A percentile compares a stretch with the other conserved stretches of the same genome.
Evolutionary conservation across 2,329 filamentous ascomycete species (phyloP).

Genomic region (Teratosphaeria viscida): DNA sequence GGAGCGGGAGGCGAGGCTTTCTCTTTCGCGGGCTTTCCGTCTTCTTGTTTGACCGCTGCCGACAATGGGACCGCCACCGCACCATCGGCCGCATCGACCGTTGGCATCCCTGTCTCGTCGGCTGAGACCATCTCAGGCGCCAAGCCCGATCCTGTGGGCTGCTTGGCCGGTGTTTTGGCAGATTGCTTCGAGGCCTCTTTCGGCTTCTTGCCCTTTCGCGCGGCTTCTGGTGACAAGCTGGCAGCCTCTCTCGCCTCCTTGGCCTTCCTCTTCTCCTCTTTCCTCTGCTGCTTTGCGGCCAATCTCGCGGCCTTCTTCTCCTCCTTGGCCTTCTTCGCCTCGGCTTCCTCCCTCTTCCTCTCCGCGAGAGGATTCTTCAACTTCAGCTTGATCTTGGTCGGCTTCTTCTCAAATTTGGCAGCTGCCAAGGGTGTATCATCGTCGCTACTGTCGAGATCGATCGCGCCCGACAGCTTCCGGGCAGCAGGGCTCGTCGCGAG

Average conservation of each 20-base stretch:
- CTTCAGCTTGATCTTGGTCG: constrained; percentile 1
- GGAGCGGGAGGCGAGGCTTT: constrained; percentile 7
- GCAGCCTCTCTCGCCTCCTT: not conserved
- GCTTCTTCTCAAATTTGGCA: not conserved
- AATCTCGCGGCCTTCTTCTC: constrained; percentile 2
- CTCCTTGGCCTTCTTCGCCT: constrained; percentile 7
- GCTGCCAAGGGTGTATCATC: constrained; percentile 7
- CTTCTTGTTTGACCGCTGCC: not conserved
- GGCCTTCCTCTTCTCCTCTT: constrained; percentile 5
- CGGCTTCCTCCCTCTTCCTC: constrained; percentile 18
- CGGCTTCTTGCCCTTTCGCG: constrained; percentile 14
- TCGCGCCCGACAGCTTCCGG: constrained; percentile 28
- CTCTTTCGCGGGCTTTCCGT: constrained; percentile 1
- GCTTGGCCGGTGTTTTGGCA: constrained; percentile 1
- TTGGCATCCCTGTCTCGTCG: not conserved
- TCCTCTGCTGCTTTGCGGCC: constrained; percentile 4
- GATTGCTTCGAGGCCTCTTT: constrained; percentile 4
- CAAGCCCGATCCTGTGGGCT: not conserved
- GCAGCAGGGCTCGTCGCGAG: constrained; percentile 6
- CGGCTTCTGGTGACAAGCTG: constrained; percentile 2
- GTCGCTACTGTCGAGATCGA: constrained; percentile 38
- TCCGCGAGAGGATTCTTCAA: constrained; percentile 14
- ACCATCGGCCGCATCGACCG: not conserved
- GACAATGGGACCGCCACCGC: not conserved
- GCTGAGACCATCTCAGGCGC: not conserved